Evolutionary conservation across 805 yeast genomes (phyloP), one percentile per base, ranked within the genome.

Genomic region (Yamadazyma akitaensis): DNA sequence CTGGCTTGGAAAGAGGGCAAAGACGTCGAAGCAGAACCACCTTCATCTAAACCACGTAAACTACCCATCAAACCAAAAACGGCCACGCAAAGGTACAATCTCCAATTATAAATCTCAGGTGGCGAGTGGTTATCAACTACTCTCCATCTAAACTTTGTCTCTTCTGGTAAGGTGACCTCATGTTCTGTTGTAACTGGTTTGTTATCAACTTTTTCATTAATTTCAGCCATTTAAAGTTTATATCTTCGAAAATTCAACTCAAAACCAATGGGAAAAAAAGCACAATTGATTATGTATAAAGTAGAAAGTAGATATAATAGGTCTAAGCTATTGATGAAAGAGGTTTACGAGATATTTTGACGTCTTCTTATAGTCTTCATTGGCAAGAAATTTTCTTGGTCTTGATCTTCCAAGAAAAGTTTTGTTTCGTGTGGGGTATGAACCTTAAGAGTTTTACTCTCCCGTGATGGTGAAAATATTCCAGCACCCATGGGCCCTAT

Each of bases 21-120:
- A 17, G 74, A 62, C 6, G 72, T 61, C 11, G 80, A 81, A 8
- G 79, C 62, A 30, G 75, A 67, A 49, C 62, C 62, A 30, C 84
- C 84, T 58, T 80, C 84, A 57, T 80, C 84, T 39, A 67, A 72
- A 12, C 84, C 85, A 60, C 85, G 62, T 5, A 81, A 80, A 30
- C 76, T 67, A 6, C 85, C 85, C 37, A 79, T 59, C 14, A 79
- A 58, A 40, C 84, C 85, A 60, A 79, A 80, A 2, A 76, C 67
- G 26, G 73, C 61, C 12, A 77, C 73, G 0, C 78, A 65, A 38
- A 70, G 51, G 59, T 63, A 77, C 33, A 80, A 65, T 8, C 72
- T 68, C 55, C 63, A 51, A 63, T 79, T 79, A 52, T 68, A 78
- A 25, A 76, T 71, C 50, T 77, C 77, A 35, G 59, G 59, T 2